A percentile compares a stretch with the other conserved stretches of the same genome.
phyloP scores from a whole-genome alignment of 2,329 filamentous ascomycete species.

The Fusarium sp. region DNA sequence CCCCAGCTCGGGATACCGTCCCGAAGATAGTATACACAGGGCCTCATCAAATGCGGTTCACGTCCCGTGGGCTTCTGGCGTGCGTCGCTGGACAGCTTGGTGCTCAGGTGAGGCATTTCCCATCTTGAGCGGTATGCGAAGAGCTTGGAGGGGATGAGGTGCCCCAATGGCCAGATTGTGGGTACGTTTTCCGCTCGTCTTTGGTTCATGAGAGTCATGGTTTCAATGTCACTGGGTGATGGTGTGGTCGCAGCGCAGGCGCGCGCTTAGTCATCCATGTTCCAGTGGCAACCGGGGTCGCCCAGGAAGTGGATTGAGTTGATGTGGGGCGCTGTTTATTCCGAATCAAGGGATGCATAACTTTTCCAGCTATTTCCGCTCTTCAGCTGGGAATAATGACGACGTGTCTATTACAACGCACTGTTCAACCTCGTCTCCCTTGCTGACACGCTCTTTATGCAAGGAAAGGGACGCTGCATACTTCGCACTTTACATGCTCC shows the following conservation, averaged over 20 bases:
- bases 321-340: not conserved
- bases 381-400: not conserved
- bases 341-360: not conserved
- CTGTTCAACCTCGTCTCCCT: not conserved
- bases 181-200: slow-evolving; percentile 36
- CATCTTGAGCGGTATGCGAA: slow-evolving; percentile 20
- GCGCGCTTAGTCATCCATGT: slow-evolving; percentile 37
- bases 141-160: slow-evolving; percentile 32
- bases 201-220: slow-evolving; percentile 36
- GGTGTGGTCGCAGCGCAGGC: slow-evolving; percentile 36
- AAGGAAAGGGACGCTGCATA: not conserved
- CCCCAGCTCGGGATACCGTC: not conserved
- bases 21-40: slow-evolving; percentile 3
- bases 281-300: not conserved
- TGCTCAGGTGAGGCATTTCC: slow-evolving; percentile 18
- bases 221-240: slow-evolving; percentile 36
- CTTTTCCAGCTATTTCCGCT: not conserved
- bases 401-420: not conserved
- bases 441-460: not conserved
- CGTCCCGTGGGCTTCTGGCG: not conserved
- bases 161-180: slow-evolving; percentile 42
- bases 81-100: not conserved
- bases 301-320: not conserved
- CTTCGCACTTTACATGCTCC: not conserved
- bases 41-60: not conserved